These are phyloP conservation scores for Sonneratia caseolaris DNA, from an alignment of 345 rosid species.

Conservation along the genomic window DNA sequence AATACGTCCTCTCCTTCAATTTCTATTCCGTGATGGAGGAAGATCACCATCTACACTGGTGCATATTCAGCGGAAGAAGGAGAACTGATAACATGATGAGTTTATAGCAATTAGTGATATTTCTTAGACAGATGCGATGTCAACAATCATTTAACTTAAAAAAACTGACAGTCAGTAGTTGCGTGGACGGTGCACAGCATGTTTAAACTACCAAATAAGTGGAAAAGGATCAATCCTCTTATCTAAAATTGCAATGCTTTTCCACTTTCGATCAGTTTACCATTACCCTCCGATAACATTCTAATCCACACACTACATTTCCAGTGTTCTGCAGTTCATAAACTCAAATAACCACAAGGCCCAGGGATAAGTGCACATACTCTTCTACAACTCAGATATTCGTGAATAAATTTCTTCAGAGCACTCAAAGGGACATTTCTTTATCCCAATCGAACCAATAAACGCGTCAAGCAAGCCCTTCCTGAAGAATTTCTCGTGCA, in stretches of 20 bases:
- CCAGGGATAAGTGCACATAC: not conserved
- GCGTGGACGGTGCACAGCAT: not conserved
- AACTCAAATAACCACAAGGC: not conserved
- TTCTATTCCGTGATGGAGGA: conserved; percentile 28
- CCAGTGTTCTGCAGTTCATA: not conserved
- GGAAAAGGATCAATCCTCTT: not conserved
- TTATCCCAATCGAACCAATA: conserved; percentile 13
- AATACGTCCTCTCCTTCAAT: conserved; percentile 22
- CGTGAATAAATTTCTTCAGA: not conserved
- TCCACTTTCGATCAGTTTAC: not conserved
- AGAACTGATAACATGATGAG: not conserved
- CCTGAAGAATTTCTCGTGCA: not conserved
- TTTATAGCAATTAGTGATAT: not conserved
- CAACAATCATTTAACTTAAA: not conserved
- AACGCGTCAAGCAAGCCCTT: not conserved
- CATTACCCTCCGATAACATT: not conserved
- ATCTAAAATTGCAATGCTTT: not conserved
- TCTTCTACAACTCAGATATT: not conserved
- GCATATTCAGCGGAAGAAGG: not conserved
- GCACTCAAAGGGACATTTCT: not conserved
- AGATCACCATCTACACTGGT: conserved; percentile 43
- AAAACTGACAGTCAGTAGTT: not conserved
- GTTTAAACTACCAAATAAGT: not conserved
- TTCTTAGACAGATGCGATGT: not conserved
- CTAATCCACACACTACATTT: not conserved